Conservation (phyloP, 306 rosid genomes). For the Vicia sativa region DNA sequence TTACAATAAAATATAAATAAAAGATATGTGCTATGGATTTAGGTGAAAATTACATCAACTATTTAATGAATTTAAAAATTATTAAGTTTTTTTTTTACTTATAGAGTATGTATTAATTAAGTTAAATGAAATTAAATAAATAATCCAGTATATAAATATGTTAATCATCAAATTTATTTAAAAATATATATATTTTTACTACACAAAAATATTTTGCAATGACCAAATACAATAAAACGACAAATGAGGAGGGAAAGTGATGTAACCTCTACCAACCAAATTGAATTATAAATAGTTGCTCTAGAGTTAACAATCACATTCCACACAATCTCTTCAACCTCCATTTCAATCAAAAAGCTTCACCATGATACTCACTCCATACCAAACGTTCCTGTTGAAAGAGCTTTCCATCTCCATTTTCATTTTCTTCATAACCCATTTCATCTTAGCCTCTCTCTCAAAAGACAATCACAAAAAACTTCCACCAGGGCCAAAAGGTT, state of each 20-base stretch:
- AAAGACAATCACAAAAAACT: not conserved
- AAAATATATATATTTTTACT: too few species aligned
- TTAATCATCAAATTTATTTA: too few species aligned
- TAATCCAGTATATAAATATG: too few species aligned
- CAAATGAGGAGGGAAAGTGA: not conserved
- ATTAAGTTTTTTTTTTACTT: too few species aligned
- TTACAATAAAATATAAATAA: too few species aligned
- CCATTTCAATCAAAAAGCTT: not conserved
- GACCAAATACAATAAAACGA: not conserved
- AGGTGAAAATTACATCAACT: too few species aligned
- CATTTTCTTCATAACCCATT: constrained; percentile 28
- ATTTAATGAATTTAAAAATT: too few species aligned
- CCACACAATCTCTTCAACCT: not conserved
- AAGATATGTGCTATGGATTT: too few species aligned
- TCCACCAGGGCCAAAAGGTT: constrained; percentile 41
- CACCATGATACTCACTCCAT: not conserved
- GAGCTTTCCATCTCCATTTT: constrained; percentile 2
- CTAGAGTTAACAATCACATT: not conserved
- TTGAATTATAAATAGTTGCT: not conserved
- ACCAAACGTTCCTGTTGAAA: constrained; percentile 20
- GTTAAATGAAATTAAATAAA: too few species aligned
- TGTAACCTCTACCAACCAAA: not conserved
- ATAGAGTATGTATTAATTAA: too few species aligned
- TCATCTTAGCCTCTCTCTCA: not conserved
- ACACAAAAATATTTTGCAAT: not conserved